Percentiles rank a stretch among this genome's conserved stretches.
These are phyloP conservation scores for Sclerotinia minor DNA, from an alignment of 2,329 filamentous ascomycete species.

Conservation along the genomic window DNA sequence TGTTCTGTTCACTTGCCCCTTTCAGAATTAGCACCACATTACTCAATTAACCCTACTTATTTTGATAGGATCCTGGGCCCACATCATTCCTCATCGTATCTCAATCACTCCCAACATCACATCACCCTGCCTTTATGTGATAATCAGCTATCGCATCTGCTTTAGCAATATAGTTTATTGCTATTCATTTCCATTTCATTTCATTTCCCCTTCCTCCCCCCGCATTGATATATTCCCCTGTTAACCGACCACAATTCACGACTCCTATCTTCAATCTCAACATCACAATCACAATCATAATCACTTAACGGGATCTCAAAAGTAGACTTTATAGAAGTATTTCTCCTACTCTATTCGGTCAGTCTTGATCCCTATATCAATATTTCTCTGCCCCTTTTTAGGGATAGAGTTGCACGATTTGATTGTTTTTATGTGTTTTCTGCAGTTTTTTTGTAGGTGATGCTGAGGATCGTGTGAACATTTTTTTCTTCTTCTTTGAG, in stretches of 20 bases:
- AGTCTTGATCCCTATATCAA: constrained; percentile 20
- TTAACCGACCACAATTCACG: too few relatives aligned
- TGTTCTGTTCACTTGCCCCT: not conserved
- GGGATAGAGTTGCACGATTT: constrained; percentile 7
- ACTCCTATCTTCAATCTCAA: not conserved
- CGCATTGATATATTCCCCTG: not conserved
- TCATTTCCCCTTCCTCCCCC: not conserved
- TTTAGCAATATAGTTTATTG: not conserved
- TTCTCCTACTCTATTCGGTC: constrained; percentile 22
- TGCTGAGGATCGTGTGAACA: constrained; percentile 10
- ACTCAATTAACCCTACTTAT: not conserved
- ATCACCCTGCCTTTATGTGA: not conserved
- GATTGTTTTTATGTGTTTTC: not conserved
- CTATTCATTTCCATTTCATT: not conserved
- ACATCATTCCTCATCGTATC: not conserved
- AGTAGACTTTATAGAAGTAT: constrained; percentile 23
- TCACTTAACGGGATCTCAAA: constrained; percentile 21
- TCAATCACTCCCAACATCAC: not conserved
- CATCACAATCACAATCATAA: not conserved
- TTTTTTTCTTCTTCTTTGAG: not conserved
- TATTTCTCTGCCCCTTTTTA: not conserved
- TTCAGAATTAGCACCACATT: not conserved
- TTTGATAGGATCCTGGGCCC: not conserved
- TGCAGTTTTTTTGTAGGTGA: constrained; percentile 1
- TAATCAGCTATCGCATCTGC: too few relatives aligned